These are phyloP conservation scores for Epichloe uncinata DNA, from an alignment of 2,329 filamentous ascomycete species.

Conservation along the genomic window DNA sequence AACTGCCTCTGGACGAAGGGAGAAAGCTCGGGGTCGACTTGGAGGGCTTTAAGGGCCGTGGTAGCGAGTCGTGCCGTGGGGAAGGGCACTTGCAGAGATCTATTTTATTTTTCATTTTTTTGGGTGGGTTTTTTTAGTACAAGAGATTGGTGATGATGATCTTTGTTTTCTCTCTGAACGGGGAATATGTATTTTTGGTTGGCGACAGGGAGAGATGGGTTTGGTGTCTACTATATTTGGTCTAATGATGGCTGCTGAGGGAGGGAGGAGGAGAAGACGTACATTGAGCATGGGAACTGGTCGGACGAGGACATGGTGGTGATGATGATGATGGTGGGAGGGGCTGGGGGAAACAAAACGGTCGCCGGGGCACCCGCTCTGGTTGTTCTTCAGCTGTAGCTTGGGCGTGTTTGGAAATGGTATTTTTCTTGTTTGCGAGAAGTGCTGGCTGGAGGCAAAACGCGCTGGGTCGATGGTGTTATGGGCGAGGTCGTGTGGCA, in stretches of 20 bases:
- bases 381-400: too few species aligned
- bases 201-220: not conserved
- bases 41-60: conserved; percentile 60
- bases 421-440: not conserved
- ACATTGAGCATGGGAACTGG: conserved; percentile 7
- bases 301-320: conserved; percentile 3
- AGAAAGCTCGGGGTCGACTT: conserved; percentile 83
- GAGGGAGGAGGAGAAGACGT: conserved; percentile 28
- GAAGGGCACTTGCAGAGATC: conserved; percentile 66
- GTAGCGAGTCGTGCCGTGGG: conserved; percentile 66
- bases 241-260: conserved; percentile 15
- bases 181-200: not conserved
- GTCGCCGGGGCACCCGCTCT: not conserved
- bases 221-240: too few species aligned
- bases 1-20: conserved; percentile 66
- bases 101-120: conserved; percentile 18
- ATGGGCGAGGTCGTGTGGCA: not conserved
- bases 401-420: not conserved
- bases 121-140: too few species aligned
- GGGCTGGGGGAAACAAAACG: not conserved
- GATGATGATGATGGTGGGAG: not conserved
- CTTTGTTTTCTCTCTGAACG: not conserved
- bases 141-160: not conserved
- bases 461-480: not conserved
- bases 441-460: not conserved